Evolutionary conservation across 345 rosid genomes (phyloP).

Genomic region (Acer saccharum): DNA sequence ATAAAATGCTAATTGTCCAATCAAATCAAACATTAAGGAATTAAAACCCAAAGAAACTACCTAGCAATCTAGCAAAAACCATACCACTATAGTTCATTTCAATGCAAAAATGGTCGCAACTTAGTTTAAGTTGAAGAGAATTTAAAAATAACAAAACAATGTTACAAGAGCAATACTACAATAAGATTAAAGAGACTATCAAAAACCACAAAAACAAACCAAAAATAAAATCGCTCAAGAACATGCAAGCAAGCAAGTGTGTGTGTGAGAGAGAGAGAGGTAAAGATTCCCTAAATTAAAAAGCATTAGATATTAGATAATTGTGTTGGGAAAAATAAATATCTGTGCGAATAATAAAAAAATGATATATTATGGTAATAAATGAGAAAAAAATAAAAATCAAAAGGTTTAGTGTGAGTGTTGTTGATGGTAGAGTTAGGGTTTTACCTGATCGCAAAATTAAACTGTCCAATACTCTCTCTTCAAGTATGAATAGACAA

Average conservation of each 20-base stretch:
- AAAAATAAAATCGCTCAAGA: background rate
- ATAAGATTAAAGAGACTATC: background rate
- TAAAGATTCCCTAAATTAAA: background rate
- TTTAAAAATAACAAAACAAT: too few species aligned
- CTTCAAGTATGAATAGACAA: too few species aligned
- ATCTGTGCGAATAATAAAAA: too few species aligned
- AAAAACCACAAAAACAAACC: background rate
- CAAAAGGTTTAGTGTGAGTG: too few species aligned
- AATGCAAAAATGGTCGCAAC: background rate
- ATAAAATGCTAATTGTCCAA: background rate
- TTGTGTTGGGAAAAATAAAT: too few species aligned
- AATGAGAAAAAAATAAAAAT: too few species aligned
- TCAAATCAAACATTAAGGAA: background rate
- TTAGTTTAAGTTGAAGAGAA: background rate
- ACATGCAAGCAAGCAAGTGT: background rate
- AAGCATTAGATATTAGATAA: too few species aligned
- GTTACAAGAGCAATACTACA: too few species aligned
- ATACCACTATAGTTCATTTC: background rate
- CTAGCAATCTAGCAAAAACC: too few species aligned
- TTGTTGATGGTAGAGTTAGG: background rate
- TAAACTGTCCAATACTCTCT: background rate
- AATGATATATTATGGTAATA: too few species aligned
- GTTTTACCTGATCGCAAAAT: slow-evolving; percentile 24
- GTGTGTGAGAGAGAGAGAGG: background rate
- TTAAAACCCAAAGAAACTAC: background rate